Conservation (phyloP, 1,284 basidiomycete genomes). For the Wolfiporia cocos region DNA sequence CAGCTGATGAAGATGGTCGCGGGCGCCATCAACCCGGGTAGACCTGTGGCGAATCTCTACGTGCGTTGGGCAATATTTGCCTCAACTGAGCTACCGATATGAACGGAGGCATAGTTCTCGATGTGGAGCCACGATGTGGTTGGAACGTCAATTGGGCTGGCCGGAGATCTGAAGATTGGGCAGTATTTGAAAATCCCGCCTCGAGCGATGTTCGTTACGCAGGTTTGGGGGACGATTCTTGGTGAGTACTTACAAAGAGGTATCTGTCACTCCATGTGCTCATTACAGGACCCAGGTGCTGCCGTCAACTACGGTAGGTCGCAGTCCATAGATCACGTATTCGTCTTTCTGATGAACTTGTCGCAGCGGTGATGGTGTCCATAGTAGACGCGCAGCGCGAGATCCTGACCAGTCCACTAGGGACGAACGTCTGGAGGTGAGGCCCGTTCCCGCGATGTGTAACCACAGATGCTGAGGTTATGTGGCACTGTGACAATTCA, state of each 20-base stretch:
- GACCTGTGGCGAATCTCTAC: conserved; percentile 62
- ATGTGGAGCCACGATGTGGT: conserved; percentile 62
- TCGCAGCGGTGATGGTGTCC: conserved; percentile 44
- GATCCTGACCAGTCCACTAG: conserved; percentile 42
- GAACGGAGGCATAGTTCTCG: conserved; percentile 36
- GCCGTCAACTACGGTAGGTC: conserved; percentile 31
- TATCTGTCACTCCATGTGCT: no score
- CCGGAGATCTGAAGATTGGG: conserved; percentile 64
- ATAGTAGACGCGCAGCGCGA: conserved; percentile 47
- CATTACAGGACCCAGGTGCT: no score
- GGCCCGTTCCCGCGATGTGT: no score
- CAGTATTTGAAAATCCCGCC: conserved; percentile 78
- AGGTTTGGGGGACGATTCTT: conserved; percentile 60
- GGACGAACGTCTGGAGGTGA: conserved; percentile 49
- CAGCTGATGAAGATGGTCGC: conserved; percentile 67
- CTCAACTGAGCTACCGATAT: conserved; percentile 9
- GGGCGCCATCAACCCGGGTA: conserved; percentile 54
- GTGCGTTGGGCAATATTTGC: no score
- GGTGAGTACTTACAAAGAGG: no score
- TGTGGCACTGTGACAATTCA: conserved; percentile 1
- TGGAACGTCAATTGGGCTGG: conserved; percentile 42
- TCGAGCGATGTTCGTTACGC: conserved; percentile 60
- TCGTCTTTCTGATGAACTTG: neutral
- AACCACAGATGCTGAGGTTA: no score
- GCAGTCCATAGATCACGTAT: no score